Percentiles rank a stretch among this genome's conserved stretches.
Conservation (phyloP, 1,284 basidiomycete species). For the Moesziomyces parantarcticus region DNA sequence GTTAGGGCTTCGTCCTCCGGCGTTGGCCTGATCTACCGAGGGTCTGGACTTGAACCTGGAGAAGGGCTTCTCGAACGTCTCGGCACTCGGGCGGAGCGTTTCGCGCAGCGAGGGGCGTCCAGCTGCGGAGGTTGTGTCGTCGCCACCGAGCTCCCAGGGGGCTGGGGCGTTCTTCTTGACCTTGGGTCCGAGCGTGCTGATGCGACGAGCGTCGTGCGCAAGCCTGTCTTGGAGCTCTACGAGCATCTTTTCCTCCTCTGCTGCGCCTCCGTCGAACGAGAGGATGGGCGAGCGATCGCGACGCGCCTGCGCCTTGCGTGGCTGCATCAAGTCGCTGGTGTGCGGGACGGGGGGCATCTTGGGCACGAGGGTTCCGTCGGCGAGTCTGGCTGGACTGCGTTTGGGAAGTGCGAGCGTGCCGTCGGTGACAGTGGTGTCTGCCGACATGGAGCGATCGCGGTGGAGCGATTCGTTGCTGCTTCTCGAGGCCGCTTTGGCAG, state of each 20-base stretch:
- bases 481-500: conserved; percentile 30
- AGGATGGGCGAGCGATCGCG: conserved; percentile 54
- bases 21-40: conserved; percentile 28
- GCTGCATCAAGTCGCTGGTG: conserved; percentile 14
- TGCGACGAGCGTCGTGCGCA: conserved; percentile 26
- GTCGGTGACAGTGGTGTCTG: conserved; percentile 2
- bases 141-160: conserved; percentile 58
- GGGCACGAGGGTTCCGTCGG: conserved; percentile 48
- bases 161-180: conserved; percentile 62
- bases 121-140: conserved; percentile 20
- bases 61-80: conserved; percentile 40
- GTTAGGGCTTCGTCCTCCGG: conserved; percentile 18
- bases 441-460: conserved; percentile 8
- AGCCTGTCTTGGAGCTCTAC: conserved; percentile 28
- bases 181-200: conserved; percentile 56
- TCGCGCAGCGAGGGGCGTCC: conserved; percentile 41
- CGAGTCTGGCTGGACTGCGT: conserved; percentile 16
- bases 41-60: conserved; percentile 39
- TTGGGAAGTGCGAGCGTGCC: background rate
- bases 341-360: conserved; percentile 55
- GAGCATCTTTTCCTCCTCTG: conserved; percentile 52
- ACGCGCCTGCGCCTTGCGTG: conserved; percentile 24
- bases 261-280: conserved; percentile 52
- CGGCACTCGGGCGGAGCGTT: conserved; percentile 24
- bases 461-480: conserved; percentile 30